Evolutionary conservation across 371 early-diverging fungal genomes (phyloP).

Genomic region (Blastocladiella emersonii): DNA sequence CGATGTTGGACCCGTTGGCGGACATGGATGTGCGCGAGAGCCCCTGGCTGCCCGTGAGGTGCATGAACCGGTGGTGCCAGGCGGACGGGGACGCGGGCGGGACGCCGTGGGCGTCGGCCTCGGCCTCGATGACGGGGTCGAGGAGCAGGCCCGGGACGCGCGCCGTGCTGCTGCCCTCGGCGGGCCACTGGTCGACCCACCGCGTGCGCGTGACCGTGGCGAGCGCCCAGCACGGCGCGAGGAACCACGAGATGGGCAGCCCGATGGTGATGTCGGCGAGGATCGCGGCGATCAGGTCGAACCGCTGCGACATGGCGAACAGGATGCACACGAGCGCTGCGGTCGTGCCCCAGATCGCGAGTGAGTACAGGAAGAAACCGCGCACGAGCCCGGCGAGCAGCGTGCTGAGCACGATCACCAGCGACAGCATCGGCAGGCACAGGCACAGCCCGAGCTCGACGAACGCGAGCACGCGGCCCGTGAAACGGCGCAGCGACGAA

Average conservation of each 20-base stretch:
- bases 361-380: neutral
- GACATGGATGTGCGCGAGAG: too few relatives aligned
- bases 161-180: neutral
- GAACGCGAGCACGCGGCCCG: too few relatives aligned
- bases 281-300: neutral
- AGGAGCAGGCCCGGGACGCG: neutral
- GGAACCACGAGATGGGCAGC: neutral
- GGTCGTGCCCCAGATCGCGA: too few relatives aligned
- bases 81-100: too few relatives aligned
- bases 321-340: too few relatives aligned
- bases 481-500: too few relatives aligned
- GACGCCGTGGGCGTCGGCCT: neutral
- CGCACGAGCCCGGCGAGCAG: neutral
- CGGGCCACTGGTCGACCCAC: conserved; percentile 1
- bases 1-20: too few relatives aligned
- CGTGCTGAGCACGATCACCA: neutral
- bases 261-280: neutral
- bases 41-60: too few relatives aligned
- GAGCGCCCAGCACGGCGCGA: neutral
- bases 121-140: neutral
- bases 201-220: neutral
- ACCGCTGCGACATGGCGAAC: too few relatives aligned
- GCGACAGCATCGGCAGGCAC: too few relatives aligned
- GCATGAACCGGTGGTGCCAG: too few relatives aligned
- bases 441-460: too few relatives aligned